Base-by-base conservation (phyloP, 139 green algal genomes). In the Auxenochlorella pyrenoidosa region DNA sequence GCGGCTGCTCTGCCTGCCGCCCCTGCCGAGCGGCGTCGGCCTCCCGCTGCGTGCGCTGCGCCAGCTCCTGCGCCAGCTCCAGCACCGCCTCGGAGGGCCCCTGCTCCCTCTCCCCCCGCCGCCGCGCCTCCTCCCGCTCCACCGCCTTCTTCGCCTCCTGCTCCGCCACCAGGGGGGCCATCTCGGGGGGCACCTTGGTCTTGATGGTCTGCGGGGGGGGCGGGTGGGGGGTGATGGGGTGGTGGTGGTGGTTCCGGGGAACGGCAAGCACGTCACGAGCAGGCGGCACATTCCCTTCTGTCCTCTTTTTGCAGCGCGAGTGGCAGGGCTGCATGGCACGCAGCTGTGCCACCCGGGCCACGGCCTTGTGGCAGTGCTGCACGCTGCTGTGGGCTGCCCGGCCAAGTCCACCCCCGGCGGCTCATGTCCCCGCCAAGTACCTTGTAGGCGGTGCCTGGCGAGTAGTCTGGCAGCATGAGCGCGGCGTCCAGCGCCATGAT, bases 391-490 rank as follows among this genome's bases (percentile, higher is more conserved):
- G 10, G 47, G 47, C 47, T 18, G 47, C 47, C 8, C 47, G 47
- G 10, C 70, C 2, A n/a, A n/a, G n/a, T n/a, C n/a, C n/a, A n/a
- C n/a, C n/a, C n/a, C n/a, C n/a, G n/a, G n/a, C n/a, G n/a, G n/a
- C n/a, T n/a, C n/a, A 19, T 34, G 1, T 12, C 26, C 75, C 30
- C 40, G 21, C 41, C 41, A 44, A n/a, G n/a, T 12, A 91, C 54
- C 82, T 41, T 87, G 60, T 40, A 90, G 54, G 36, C 80, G 70
- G 34, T 88, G 19, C 21, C 75, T 18, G 26, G 90, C 60, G 47
- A 51, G 60, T 72, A 94, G 75, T 94, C 83, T 5, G 91, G 91
- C 34, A 93, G 77, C 85, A 92, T 92, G 34, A 94, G 82, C 32
- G 87, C 44, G 6, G 91, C 85, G 36, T 94, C 89, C 16, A 92